Conservation (phyloP, 2,329 filamentous ascomycete genomes). For the Phialophora tarda region DNA sequence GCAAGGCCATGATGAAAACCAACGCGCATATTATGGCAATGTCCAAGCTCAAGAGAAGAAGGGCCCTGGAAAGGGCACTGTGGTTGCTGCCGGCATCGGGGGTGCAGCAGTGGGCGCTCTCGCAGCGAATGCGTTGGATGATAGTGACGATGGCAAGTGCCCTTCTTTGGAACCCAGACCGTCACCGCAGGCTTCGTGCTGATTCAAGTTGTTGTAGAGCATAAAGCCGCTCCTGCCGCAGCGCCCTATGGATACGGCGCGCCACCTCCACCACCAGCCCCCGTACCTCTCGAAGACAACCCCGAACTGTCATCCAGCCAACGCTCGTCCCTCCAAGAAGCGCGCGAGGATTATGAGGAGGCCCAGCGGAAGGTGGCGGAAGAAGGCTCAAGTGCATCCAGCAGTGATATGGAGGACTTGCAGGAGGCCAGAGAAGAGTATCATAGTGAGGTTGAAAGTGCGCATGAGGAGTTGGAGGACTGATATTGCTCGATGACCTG, state of each 20-base stretch:
- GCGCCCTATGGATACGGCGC: conserved; percentile 25
- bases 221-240: conserved; percentile 3
- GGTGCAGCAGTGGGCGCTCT: conserved; percentile 34
- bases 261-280: conserved; percentile 7
- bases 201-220: conserved; percentile 6
- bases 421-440: conserved; percentile 34
- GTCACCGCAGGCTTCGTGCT: neutral
- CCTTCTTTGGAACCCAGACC: neutral
- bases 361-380: conserved; percentile 26
- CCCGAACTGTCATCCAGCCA: conserved; percentile 34
- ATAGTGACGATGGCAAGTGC: conserved; percentile 20
- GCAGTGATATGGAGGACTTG: conserved; percentile 35
- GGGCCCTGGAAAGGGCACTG: conserved; percentile 17
- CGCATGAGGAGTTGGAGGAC: conserved; percentile 32
- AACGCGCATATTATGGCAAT: conserved; percentile 21
- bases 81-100: conserved; percentile 34
- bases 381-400: conserved; percentile 32
- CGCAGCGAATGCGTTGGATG: conserved; percentile 29
- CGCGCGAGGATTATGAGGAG: conserved; percentile 33
- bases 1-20: conserved; percentile 20
- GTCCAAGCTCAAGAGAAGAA: conserved; percentile 17
- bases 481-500: neutral
- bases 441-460: conserved; percentile 33
- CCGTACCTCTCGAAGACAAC: conserved; percentile 31
- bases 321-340: conserved; percentile 32